A percentile compares a stretch with the other conserved stretches of the same genome.
Conservation (phyloP, 495 filamentous ascomycete species). For the Aspergillus cavernicola region DNA sequence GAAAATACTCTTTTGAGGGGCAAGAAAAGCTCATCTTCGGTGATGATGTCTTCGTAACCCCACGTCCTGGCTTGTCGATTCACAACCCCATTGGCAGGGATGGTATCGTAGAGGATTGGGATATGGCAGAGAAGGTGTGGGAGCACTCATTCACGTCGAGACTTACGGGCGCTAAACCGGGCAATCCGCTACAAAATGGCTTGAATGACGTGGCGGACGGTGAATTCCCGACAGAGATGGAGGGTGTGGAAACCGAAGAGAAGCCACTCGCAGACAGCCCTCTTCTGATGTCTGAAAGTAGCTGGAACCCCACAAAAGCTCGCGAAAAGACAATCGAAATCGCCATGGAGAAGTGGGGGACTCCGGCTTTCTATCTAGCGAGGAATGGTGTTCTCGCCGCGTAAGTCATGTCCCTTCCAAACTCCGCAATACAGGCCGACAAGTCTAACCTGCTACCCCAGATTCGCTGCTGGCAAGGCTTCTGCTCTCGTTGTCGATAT, state of each 20-base stretch:
- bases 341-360: slow-evolving; percentile 92
- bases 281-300: slow-evolving; percentile 88
- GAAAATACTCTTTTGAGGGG: slow-evolving; percentile 52
- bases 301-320: slow-evolving; percentile 84
- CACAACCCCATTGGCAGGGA: slow-evolving; percentile 87
- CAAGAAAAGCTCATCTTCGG: slow-evolving; percentile 68
- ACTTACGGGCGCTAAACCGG: slow-evolving; percentile 62
- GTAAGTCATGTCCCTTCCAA: slow-evolving; percentile 37
- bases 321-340: slow-evolving; percentile 91
- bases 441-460: slow-evolving; percentile 19
- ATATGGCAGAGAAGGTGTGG: slow-evolving; percentile 84
- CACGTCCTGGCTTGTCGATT: slow-evolving; percentile 71
- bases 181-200: slow-evolving; percentile 66
- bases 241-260: slow-evolving; percentile 62
- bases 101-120: slow-evolving; percentile 94
- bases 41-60: slow-evolving; percentile 78
- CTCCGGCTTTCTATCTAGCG: slow-evolving; percentile 87
- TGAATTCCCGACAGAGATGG: slow-evolving; percentile 63
- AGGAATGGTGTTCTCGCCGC: slow-evolving; percentile 62
- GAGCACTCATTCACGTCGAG: slow-evolving; percentile 79
- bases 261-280: slow-evolving; percentile 84
- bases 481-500: slow-evolving; percentile 89
- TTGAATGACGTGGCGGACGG: slow-evolving; percentile 63
- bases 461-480: slow-evolving; percentile 87
- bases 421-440: slow-evolving; percentile 7